These are phyloP conservation scores for Verruconis gallopava DNA, from an alignment of 2,329 filamentous ascomycete genomes.

Conservation along the genomic window DNA sequence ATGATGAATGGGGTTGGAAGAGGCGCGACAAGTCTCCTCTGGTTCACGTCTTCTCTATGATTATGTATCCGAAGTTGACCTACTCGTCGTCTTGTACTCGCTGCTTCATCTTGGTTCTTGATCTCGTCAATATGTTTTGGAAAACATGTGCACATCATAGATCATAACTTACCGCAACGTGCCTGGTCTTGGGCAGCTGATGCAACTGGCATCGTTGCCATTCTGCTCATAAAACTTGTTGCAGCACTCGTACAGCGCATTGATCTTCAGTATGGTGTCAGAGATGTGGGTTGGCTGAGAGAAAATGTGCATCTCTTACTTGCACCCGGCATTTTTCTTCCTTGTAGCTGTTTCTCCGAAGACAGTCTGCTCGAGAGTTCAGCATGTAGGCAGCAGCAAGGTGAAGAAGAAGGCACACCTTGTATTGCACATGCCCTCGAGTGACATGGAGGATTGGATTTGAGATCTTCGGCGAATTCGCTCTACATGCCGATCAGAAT, in stretches of 20 bases:
- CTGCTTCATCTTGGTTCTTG: slow-evolving; percentile 75
- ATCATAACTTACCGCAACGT: background rate
- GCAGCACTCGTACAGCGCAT: slow-evolving; percentile 88
- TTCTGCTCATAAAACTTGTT: slow-evolving; percentile 71
- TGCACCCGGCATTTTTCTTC: slow-evolving; percentile 65
- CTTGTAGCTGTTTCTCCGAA: slow-evolving; percentile 72
- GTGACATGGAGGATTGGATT: slow-evolving; percentile 69
- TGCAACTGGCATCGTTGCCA: slow-evolving; percentile 62
- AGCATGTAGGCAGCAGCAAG: background rate
- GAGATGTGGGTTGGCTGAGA: background rate
- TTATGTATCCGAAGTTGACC: too few species aligned
- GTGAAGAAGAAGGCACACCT: slow-evolving; percentile 37
- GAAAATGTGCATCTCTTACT: slow-evolving; percentile 18
- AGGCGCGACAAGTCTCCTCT: slow-evolving; percentile 27
- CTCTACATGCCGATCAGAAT: too few species aligned
- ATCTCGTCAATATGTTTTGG: background rate
- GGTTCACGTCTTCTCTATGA: too few species aligned
- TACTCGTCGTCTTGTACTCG: slow-evolving; percentile 32
- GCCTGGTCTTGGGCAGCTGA: slow-evolving; percentile 72
- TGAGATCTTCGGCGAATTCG: slow-evolving; percentile 50
- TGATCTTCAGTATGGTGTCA: slow-evolving; percentile 41
- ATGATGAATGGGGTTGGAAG: slow-evolving; percentile 29
- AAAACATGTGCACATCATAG: background rate
- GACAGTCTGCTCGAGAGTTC: slow-evolving; percentile 47
- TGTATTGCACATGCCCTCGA: slow-evolving; percentile 84